Conservation (phyloP, 495 filamentous ascomycete genomes). For the Penicillium lagena region DNA sequence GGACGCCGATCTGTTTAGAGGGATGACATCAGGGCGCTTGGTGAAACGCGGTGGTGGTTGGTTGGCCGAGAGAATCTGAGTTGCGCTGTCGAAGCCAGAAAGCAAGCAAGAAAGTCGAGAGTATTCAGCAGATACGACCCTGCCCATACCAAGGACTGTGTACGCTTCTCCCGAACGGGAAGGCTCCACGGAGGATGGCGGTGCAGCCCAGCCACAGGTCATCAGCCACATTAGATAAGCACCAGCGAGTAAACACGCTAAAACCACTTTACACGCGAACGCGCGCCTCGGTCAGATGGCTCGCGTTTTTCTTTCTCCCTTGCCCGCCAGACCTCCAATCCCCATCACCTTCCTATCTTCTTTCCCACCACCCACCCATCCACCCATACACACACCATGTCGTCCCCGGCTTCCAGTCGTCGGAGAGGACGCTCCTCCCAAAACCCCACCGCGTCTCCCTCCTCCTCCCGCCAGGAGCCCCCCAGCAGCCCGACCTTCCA, state of each 20-base stretch:
- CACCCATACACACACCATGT: constrained; percentile 28
- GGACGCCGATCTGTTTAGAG: constrained; percentile 17
- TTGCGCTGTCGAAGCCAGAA: no score
- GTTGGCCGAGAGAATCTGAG: neutral
- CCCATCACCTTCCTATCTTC: constrained; percentile 4
- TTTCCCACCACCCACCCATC: constrained; percentile 3
- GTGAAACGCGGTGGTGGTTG: constrained; percentile 22
- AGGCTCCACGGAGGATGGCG: neutral
- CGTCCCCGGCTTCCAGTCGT: constrained; percentile 36
- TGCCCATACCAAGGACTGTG: no score
- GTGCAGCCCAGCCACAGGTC: neutral
- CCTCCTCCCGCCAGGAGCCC: constrained; percentile 34
- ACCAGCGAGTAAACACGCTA: constrained; percentile 11
- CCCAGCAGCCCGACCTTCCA: constrained; percentile 35
- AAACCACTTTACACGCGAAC: constrained; percentile 36
- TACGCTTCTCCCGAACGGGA: neutral
- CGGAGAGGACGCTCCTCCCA: constrained; percentile 37
- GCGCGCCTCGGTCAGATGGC: constrained; percentile 21
- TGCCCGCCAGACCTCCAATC: constrained; percentile 5
- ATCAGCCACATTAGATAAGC: no score
- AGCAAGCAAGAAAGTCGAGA: neutral
- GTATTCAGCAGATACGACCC: no score
- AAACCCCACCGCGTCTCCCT: constrained; percentile 35
- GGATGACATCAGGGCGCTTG: constrained; percentile 40
- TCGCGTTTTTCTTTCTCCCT: constrained; percentile 20